Base-by-base conservation (phyloP, 495 filamentous ascomycete genomes). In the Antarctomyces pellizariae region DNA sequence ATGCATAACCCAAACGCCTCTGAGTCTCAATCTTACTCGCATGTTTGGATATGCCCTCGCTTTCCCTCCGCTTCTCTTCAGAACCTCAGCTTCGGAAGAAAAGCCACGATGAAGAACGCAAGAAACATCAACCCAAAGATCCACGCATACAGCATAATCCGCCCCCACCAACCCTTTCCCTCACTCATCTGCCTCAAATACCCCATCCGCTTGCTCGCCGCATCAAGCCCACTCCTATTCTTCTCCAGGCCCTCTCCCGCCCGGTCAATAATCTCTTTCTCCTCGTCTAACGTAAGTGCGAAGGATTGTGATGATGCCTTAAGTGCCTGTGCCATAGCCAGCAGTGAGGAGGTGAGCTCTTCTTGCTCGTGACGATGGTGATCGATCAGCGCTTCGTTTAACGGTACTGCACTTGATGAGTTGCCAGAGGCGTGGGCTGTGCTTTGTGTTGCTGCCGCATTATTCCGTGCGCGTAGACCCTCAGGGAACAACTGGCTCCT, bases 31-130 rank as follows among this genome's bases (percentile, higher is more conserved):
- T n/a, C n/a, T n/a, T n/a, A n/a, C n/a, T n/a, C n/a, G n/a, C n/a
- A n/a, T n/a, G n/a, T n/a, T n/a, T n/a, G n/a, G n/a, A n/a, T n/a
- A n/a, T n/a, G n/a, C n/a, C n/a, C n/a, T n/a, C n/a, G n/a, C n/a
- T n/a, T n/a, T n/a, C n/a, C n/a, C n/a, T n/a, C n/a, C n/a, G n/a
- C n/a, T n/a, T n/a, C n/a, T n/a, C n/a, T n/a, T 26, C 32, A 90
- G 45, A 91, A 86, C 47, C 82, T 54, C 41, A 91, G 47, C 59
- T 90, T 92, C 7, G 82, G 82, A 38, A 72, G 48, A 31, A 84
- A 57, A 52, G 70, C 77, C 1, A 90, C 78, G 33, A 92, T 45
- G 43, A 78, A 34, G 9, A 90, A 47, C 2, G 76, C 62, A 20
- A 73, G 46, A 9, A 86, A 41, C 66, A 75, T 78, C 37, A 91